These are phyloP conservation scores for Aspergillus sp. DNA, from an alignment of 2,329 filamentous ascomycete genomes.

Conservation along the genomic window DNA sequence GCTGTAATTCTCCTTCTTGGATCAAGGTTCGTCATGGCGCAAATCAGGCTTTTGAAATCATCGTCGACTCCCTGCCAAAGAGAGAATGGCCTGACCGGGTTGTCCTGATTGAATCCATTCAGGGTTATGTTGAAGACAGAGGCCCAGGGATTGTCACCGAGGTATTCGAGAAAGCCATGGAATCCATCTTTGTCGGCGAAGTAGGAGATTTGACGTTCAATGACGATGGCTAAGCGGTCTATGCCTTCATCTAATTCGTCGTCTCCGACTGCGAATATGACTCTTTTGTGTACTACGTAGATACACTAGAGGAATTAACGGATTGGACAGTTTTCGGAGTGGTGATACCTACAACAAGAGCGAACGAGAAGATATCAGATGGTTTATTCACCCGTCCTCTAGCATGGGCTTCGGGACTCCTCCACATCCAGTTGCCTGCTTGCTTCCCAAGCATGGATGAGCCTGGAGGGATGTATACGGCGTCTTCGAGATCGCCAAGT, in stretches of 20 bases:
- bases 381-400: slow-evolving; percentile 27
- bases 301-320: too few relatives aligned
- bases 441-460: slow-evolving; percentile 13
- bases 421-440: slow-evolving; percentile 37
- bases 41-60: slow-evolving; percentile 33
- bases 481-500: slow-evolving; percentile 12
- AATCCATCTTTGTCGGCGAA: slow-evolving; percentile 49
- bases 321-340: too few relatives aligned
- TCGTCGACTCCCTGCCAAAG: slow-evolving; percentile 42
- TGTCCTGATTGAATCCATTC: slow-evolving; percentile 44
- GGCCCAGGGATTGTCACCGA: slow-evolving; percentile 46
- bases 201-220: slow-evolving; percentile 52
- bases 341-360: slow-evolving; percentile 28
- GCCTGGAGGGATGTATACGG: slow-evolving; percentile 10
- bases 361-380: slow-evolving; percentile 42
- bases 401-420: slow-evolving; percentile 38
- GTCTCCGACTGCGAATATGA: slow-evolving; percentile 45
- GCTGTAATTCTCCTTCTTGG: slow-evolving; percentile 36
- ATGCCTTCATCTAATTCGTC: slow-evolving; percentile 36
- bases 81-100: slow-evolving; percentile 46
- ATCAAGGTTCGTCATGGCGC: slow-evolving; percentile 36
- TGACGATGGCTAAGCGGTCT: slow-evolving; percentile 42
- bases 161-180: slow-evolving; percentile 44
- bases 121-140: slow-evolving; percentile 41
- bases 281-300: slow-evolving; percentile 46